Evolutionary conservation across 352 stramenopile genomes (phyloP), one percentile per base, ranked within the genome.

Genomic region (Globisporangium solare): DNA sequence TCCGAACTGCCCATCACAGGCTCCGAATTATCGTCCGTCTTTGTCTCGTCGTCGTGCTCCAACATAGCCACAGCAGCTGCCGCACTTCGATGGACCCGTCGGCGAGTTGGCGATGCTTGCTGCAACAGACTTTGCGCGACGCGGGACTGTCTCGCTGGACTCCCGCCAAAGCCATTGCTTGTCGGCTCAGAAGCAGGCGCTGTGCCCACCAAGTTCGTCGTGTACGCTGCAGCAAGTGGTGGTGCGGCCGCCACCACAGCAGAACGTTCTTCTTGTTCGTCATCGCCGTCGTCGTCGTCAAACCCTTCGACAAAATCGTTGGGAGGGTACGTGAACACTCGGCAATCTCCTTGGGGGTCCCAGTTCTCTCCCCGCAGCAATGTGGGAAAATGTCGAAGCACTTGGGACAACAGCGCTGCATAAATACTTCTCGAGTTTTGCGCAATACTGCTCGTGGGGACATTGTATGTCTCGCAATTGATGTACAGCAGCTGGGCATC

Each of bases 401-500:
- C 60, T 17, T 80, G 69, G 2, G 81, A 84, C 17, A 87, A 52
- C 11, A 92, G 54, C 11, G 83, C 75, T 5, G 62, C 68, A 32
- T 71, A 76, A n/a, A 95, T 61, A 32, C 70, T 92, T n/a, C 83
- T 56, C 15, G 81, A 78, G 62, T 92, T 94, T 40, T 94, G 83
- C 6, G 83, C 79, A 53, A 96, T 96, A 6, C 68, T 57, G 43
- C 85, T 93, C 14, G 79, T 83, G 18, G 72, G 60, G 50, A 95
- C 79, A 41, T 96, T 96, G 67, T 93, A 96, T 21, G 73, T 85
- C 58, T 94, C 78, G 48, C 87, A 96, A 54, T 96, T 94, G 11
- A 68, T 48, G 15, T 67, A 75, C 41, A 96, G 60, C 20, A 95
- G 60, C 50, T 88, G 75, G 1, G 89, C 66, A 56, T 96, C 87